Evolutionary conservation across 768 basidiomycete genomes (phyloP).

Genomic region (Phylloporus sp.): DNA sequence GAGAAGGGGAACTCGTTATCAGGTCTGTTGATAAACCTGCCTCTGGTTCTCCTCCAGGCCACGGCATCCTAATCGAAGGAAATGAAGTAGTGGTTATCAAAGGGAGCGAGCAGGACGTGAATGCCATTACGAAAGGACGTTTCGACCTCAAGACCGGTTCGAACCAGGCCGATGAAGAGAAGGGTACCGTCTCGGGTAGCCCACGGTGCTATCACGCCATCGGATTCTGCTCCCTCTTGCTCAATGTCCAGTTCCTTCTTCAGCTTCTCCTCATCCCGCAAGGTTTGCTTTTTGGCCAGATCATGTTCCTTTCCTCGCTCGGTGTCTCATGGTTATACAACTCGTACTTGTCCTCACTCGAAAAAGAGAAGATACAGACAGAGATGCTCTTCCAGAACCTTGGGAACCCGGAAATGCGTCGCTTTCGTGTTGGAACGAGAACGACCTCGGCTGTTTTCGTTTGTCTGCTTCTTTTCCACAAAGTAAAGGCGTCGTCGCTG

Average conservation of each 20-base stretch:
- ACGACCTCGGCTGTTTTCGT: not conserved
- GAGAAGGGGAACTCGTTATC: no score
- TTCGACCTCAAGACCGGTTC: no score
- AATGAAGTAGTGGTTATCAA: no score
- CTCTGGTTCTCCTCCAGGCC: no score
- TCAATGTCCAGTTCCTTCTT: not conserved
- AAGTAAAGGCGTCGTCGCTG: not conserved
- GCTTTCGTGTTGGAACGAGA: not conserved
- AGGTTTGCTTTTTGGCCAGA: not conserved
- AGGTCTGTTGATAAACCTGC: no score
- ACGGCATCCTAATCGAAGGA: no score
- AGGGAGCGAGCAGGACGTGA: no score
- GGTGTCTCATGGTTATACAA: not conserved
- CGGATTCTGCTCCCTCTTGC: not conserved
- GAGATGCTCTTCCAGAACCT: not conserved
- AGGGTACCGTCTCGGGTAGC: no score
- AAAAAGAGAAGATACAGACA: not conserved
- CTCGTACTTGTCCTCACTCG: not conserved
- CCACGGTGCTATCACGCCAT: no score
- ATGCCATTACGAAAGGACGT: no score
- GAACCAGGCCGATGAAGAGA: no score
- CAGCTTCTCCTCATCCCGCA: not conserved
- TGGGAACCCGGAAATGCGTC: not conserved
- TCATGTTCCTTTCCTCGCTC: not conserved
- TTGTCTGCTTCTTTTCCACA: not conserved